Percentiles rank a stretch among this genome's conserved stretches.
Evolutionary conservation across 176 grass and related monocot species (phyloP).

Genomic region (Alopecurus myosuroides): DNA sequence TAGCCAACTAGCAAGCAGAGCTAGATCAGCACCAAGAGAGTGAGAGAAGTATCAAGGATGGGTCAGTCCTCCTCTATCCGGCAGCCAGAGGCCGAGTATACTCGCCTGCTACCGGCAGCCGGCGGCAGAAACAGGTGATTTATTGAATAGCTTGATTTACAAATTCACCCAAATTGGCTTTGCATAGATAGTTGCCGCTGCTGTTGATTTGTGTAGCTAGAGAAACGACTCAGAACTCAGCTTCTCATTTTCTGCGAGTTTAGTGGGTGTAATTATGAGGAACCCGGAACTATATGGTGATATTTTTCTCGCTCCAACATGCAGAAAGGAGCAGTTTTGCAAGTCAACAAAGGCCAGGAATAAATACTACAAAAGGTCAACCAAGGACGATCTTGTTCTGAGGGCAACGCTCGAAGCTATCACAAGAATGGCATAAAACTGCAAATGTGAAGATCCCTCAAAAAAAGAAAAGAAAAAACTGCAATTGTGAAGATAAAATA

Average conservation of each 20-base stretch:
- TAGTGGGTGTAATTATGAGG: not conserved
- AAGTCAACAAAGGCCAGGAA: conserved; percentile 43
- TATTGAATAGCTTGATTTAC: not conserved
- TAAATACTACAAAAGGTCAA: not conserved
- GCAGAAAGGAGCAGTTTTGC: conserved; percentile 50
- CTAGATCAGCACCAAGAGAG: too few relatives aligned
- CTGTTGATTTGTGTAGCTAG: not conserved
- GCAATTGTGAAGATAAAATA: too few relatives aligned
- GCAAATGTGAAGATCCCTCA: not conserved
- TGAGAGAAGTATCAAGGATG: too few relatives aligned
- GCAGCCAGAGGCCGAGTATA: too few relatives aligned
- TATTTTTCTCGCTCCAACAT: not conserved
- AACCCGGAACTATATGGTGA: not conserved
- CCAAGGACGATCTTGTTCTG: conserved; percentile 44
- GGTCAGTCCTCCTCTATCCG: too few relatives aligned
- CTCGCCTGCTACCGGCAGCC: not conserved
- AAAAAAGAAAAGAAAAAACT: too few relatives aligned
- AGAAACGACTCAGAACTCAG: not conserved
- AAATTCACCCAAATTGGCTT: not conserved
- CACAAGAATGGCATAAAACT: conserved; percentile 14
- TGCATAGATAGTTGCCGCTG: not conserved
- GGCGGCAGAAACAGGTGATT: not conserved
- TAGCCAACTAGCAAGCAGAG: too few relatives aligned
- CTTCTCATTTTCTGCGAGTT: not conserved
- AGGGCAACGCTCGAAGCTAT: conserved; percentile 34